phyloP scores from a whole-genome alignment of 2,329 filamentous ascomycete species.

The Ophiostoma novo-ulmi region DNA sequence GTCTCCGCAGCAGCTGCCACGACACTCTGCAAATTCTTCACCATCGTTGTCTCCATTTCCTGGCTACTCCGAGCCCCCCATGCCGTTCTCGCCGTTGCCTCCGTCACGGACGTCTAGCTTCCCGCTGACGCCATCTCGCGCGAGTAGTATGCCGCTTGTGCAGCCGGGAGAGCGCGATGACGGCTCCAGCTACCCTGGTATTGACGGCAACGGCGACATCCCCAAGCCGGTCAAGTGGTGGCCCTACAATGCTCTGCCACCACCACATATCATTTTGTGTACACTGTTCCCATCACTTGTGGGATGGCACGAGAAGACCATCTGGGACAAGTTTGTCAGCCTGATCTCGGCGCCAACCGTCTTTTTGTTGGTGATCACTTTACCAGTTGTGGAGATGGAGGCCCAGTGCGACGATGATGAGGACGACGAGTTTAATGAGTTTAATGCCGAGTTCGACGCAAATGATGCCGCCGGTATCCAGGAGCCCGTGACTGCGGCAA shows the following conservation, averaged over 20 bases:
- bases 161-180: slow-evolving; percentile 12
- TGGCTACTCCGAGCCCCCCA: slow-evolving; percentile 56
- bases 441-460: background rate
- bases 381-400: slow-evolving; percentile 80
- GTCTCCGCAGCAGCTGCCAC: slow-evolving; percentile 14
- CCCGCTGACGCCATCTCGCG: slow-evolving; percentile 32
- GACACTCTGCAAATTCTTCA: slow-evolving; percentile 42
- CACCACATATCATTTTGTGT: slow-evolving; percentile 63
- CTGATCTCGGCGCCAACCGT: slow-evolving; percentile 83
- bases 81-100: slow-evolving; percentile 41
- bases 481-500: slow-evolving; percentile 8
- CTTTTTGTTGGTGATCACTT: slow-evolving; percentile 79
- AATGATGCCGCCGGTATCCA: background rate
- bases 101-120: slow-evolving; percentile 49
- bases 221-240: slow-evolving; percentile 64
- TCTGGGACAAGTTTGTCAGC: slow-evolving; percentile 79
- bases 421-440: slow-evolving; percentile 27
- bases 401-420: slow-evolving; percentile 47
- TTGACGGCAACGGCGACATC: slow-evolving; percentile 37
- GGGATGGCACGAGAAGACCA: slow-evolving; percentile 72
- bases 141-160: slow-evolving; percentile 3
- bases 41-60: slow-evolving; percentile 61
- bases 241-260: slow-evolving; percentile 69
- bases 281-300: slow-evolving; percentile 85
- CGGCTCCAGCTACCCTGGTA: slow-evolving; percentile 42